Conservation (phyloP, 1,284 basidiomycete genomes). For the Puccinia coronata region DNA sequence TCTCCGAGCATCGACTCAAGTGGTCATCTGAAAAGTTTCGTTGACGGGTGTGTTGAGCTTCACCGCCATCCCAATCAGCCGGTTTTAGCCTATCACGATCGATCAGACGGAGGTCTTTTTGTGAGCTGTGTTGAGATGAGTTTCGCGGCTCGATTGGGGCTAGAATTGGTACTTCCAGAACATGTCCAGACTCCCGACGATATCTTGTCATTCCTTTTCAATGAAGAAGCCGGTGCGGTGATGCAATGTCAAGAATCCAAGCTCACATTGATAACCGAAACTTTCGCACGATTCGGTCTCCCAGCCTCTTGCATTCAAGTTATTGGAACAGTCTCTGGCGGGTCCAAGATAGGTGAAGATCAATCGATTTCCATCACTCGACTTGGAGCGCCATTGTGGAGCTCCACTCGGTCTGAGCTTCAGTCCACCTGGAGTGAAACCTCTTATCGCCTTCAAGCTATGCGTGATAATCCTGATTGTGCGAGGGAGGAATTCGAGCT, state of each 20-base stretch:
- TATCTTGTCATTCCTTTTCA: slow-evolving; percentile 75
- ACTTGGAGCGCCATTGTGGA: slow-evolving; percentile 67
- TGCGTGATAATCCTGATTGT: slow-evolving; percentile 78
- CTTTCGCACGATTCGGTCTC: slow-evolving; percentile 23
- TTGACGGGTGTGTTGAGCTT: slow-evolving; percentile 71
- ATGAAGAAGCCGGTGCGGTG: slow-evolving; percentile 93
- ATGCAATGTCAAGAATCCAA: slow-evolving; percentile 75
- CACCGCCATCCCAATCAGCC: slow-evolving; percentile 64
- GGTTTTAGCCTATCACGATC: slow-evolving; percentile 93
- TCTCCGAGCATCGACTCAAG: slow-evolving; percentile 86
- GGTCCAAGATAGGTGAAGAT: slow-evolving; percentile 63
- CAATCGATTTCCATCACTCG: slow-evolving; percentile 69
- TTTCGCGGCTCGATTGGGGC: slow-evolving; percentile 84
- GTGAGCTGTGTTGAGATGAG: slow-evolving; percentile 92
- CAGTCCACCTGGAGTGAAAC: slow-evolving; percentile 92
- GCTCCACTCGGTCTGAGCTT: slow-evolving; percentile 69
- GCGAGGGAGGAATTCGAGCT: slow-evolving; percentile 81
- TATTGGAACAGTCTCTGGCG: slow-evolving; percentile 28
- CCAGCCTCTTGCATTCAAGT: slow-evolving; percentile 30
- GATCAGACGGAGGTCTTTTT: slow-evolving; percentile 94
- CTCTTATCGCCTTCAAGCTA: slow-evolving; percentile 83
- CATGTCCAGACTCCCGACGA: slow-evolving; percentile 56
- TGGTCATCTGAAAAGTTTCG: slow-evolving; percentile 75
- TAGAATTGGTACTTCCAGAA: slow-evolving; percentile 68
- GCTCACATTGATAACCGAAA: slow-evolving; percentile 48